Evolutionary conservation across 192 early-diverging fungal species (phyloP), one percentile per base, ranked within the genome.

Genomic region (Chytriomyces sp.): DNA sequence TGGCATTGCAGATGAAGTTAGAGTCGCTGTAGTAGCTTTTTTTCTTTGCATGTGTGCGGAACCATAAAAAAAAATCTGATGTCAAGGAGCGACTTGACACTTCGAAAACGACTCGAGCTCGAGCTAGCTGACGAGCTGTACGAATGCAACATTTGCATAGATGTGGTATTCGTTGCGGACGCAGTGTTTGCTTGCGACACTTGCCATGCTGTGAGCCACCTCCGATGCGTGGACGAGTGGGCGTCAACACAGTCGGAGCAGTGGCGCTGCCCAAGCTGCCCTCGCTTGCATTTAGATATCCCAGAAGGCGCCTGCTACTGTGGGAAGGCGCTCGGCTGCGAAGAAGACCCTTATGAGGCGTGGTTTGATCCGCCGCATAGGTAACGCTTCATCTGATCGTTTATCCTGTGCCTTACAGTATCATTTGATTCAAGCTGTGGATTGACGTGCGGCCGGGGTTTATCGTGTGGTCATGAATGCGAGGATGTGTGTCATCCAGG

Each of bases 71-170:
- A 20, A 57, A 57, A 57, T n/a, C 16, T n/a, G 53, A 57, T 57
- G 53, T 57, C 63, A 43, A 26, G 2, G 0, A 64, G 23, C 57
- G 57, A n/a, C 18, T 16, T 64, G 18, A 13, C 26, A 23, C 20
- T 26, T 64, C 26, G 63, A 43, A 16, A 16, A 26, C 63, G 63
- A 43, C 18, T 64, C 1, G 20, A 28, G 26, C 24, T 16, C 26
- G 90, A 89, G 44, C 85, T 97, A 60, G 87, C 80, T n/a, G 89
- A 81, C 45, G 87, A 90, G 20, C 83, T 88, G 0, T 97, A 97
- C 82, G 95, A 98, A 73, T 98, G 96, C 85, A 93, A 95, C 92
- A 91, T 98, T 13, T 98, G 96, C 83, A 94, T 91, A 85, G 93
- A 97, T 82, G 82, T 84, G 20, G 85, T 98, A 60, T 82, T 87